Evolutionary conservation across 805 yeast genomes (phyloP), one percentile per base, ranked within the genome.

Genomic region (Nakazawaea molendinolei): DNA sequence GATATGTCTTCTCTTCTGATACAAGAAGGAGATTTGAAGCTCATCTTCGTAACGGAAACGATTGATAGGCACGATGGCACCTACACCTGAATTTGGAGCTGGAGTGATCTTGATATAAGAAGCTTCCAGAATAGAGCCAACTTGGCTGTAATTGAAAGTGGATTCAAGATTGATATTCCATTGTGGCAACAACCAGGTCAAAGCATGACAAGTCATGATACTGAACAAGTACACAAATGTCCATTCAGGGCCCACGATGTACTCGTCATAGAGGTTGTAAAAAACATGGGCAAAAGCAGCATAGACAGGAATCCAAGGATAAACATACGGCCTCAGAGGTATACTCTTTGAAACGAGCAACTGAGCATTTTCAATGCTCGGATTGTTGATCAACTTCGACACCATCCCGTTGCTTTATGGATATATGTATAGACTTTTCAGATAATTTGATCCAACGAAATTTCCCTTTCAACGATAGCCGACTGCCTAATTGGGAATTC

Each of bases 201-300:
- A 64, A 29, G 79, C 63, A 53, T 90, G 94, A 40, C 82, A 42
- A 2, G 95, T 76, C 24, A 81, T 56, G 34, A 89, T 67, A 5
- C 87, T 58, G 42, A 94, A 81, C 17, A 86, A 64, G 51, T 76
- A 89, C 24, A 90, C 92, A 56, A 85, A 86, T 0, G 97, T 92
- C 97, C 98, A 92, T 61, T 90, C 98, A 31, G 81, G 71, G 18
- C 96, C 96, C 30, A 72, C 82, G 51, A 90, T 82, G 54, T 85
- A 85, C 40, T 61, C 65, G 40, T 90, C 97, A 57, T 90, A 90
- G 39, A 79, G 74, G 42, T 63, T 61, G 41, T 57, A 50, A 56
- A 84, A 90, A 26, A 85, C 56, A 49, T 82, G 76, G 36, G 64
- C 62, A 55, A 84, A 85, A 14, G 71, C 52, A 5, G 95, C 95